Evolutionary conservation across 2,329 filamentous ascomycete genomes (phyloP).

Genomic region (Ceratocystis variospora): DNA sequence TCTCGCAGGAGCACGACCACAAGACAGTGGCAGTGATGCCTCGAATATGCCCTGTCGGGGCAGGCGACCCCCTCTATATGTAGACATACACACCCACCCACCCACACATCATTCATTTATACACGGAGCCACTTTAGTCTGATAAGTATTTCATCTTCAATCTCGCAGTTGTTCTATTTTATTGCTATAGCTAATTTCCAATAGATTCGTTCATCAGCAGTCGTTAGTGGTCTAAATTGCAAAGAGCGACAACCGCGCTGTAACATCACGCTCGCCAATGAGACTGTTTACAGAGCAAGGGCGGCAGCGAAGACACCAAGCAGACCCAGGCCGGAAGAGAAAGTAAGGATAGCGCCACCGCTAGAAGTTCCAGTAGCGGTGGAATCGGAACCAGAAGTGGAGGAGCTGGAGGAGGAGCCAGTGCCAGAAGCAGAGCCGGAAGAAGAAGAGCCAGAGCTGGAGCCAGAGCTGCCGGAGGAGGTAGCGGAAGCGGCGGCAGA

Average conservation of each 20-base stretch:
- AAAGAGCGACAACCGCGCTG: neutral
- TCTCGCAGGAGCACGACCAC: neutral
- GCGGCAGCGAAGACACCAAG: constrained; percentile 38
- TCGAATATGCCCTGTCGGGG: too few species aligned
- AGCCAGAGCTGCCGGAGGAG: constrained; percentile 25
- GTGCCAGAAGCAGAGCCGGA: constrained; percentile 19
- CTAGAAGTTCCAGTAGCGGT: constrained; percentile 23
- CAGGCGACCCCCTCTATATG: neutral
- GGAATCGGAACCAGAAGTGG: constrained; percentile 21
- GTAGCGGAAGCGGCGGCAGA: constrained; percentile 27
- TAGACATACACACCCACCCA: too few species aligned
- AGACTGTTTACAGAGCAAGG: constrained; percentile 34
- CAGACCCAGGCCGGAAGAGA: constrained; percentile 32
- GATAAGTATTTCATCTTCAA: neutral
- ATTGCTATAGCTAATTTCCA: neutral
- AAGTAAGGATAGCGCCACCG: constrained; percentile 22
- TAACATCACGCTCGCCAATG: neutral
- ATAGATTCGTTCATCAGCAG: neutral
- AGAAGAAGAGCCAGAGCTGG: constrained; percentile 25
- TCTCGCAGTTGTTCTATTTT: constrained; percentile 4
- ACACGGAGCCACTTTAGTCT: neutral
- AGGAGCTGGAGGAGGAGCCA: constrained; percentile 21
- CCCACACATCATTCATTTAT: neutral
- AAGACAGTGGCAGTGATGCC: too few species aligned
- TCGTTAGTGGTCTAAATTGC: constrained; percentile 12